phyloP scores from a whole-genome alignment of 345 rosid genomes.

The Populus alba region DNA sequence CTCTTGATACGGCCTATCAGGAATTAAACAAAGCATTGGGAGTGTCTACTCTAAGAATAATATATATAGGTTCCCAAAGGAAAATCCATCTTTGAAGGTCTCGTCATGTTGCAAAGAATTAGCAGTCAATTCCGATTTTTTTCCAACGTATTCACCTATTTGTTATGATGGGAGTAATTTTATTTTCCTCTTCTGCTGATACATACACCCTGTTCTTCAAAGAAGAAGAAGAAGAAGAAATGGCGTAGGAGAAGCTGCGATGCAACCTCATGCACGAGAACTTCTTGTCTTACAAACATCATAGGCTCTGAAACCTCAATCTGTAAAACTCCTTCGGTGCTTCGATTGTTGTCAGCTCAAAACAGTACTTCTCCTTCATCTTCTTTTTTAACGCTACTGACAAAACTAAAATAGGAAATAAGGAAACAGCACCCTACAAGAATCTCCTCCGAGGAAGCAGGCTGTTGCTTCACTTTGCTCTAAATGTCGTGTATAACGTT shows the following conservation, averaged over 20 bases:
- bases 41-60: not conserved
- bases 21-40: not conserved
- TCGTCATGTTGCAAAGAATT: not conserved
- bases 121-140: not conserved
- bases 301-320: not conserved
- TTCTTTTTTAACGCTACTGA: too few relatives aligned
- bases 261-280: not conserved
- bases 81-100: not conserved
- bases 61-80: not conserved
- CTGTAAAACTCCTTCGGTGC: not conserved
- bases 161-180: not conserved
- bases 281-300: not conserved
- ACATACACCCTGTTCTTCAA: not conserved
- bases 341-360: not conserved
- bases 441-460: too few relatives aligned
- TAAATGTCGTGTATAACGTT: too few relatives aligned
- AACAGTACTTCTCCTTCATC: too few relatives aligned
- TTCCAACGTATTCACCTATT: not conserved
- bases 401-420: too few relatives aligned
- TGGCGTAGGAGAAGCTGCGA: not conserved
- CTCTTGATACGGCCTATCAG: not conserved
- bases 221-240: not conserved
- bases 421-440: too few relatives aligned
- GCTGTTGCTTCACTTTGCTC: too few relatives aligned
- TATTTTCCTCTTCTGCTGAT: not conserved